Percentiles rank a stretch among this genome's conserved stretches.
Evolutionary conservation across 176 grass and related monocot genomes (phyloP).

Genomic region (Dactylis glomerata): DNA sequence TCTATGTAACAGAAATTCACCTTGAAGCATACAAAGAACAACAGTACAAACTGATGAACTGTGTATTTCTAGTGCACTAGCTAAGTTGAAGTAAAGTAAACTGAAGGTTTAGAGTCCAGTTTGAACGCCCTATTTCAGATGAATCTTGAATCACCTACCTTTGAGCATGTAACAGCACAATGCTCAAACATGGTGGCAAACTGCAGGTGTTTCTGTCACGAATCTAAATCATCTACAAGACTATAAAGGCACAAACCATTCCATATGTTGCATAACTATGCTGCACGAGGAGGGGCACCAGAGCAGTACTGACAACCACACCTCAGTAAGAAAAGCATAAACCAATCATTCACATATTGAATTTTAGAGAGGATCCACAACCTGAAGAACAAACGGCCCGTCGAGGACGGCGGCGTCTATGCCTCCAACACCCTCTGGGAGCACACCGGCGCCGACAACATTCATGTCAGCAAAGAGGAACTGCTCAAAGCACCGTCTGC

Average conservation of each 20-base stretch:
- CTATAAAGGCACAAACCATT: not conserved
- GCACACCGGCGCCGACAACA: constrained; percentile 51
- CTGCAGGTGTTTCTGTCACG: not conserved
- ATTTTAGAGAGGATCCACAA: not conserved
- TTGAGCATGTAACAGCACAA: not conserved
- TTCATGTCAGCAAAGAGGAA: constrained; percentile 92
- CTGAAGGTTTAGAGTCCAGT: not conserved
- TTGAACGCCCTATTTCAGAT: not conserved
- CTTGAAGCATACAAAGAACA: not conserved
- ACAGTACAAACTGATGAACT: not conserved
- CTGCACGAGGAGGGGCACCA: not conserved
- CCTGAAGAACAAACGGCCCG: constrained; percentile 88
- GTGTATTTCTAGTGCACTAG: not conserved
- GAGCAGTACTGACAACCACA: not conserved
- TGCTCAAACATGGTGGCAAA: not conserved
- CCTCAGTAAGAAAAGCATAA: not conserved
- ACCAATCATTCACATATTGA: not conserved
- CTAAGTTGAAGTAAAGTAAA: not conserved
- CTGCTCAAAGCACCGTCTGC: constrained; percentile 70
- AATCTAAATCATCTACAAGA: not conserved
- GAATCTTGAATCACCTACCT: not conserved
- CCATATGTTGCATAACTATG: not conserved
- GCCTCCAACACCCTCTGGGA: constrained; percentile 53
- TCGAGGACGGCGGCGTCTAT: constrained; percentile 67
- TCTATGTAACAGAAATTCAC: not conserved